These are phyloP conservation scores for Eucalyptus leucophloia DNA, from an alignment of 345 rosid species.

Conservation along the genomic window DNA sequence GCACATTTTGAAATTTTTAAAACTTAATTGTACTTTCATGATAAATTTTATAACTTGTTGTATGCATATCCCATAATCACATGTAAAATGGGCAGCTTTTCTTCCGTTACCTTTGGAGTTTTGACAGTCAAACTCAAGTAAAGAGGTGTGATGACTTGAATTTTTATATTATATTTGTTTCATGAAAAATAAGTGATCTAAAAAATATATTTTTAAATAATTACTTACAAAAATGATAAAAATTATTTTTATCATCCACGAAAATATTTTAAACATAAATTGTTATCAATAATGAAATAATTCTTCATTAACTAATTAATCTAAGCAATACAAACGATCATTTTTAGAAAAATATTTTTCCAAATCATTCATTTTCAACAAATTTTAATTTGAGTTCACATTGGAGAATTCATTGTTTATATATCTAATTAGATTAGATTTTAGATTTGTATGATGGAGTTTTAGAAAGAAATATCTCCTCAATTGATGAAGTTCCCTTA, in stretches of 20 bases:
- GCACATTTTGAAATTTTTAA: fast-evolving
- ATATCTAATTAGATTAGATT: not conserved
- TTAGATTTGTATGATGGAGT: not conserved
- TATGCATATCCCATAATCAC: too few species aligned
- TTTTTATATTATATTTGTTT: not conserved
- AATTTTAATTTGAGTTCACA: not conserved
- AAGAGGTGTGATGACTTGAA: not conserved
- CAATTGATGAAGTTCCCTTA: not conserved
- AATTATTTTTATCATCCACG: not conserved
- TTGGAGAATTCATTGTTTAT: not conserved
- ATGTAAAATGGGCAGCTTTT: not conserved
- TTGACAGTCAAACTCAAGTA: not conserved
- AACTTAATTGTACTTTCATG: fast-evolving
- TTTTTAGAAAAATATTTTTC: not conserved
- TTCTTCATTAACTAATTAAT: not conserved
- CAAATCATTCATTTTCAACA: fast-evolving
- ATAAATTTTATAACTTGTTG: too few species aligned
- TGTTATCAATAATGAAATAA: not conserved
- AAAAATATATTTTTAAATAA: not conserved
- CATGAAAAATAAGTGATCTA: fast-evolving
- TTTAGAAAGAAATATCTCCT: not conserved
- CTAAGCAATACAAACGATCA: not conserved
- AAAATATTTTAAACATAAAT: not conserved
- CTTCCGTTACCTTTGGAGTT: not conserved
- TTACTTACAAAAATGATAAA: not conserved